Conservation (phyloP, 139 green algal genomes). For the Tetradesmus obliquus region DNA sequence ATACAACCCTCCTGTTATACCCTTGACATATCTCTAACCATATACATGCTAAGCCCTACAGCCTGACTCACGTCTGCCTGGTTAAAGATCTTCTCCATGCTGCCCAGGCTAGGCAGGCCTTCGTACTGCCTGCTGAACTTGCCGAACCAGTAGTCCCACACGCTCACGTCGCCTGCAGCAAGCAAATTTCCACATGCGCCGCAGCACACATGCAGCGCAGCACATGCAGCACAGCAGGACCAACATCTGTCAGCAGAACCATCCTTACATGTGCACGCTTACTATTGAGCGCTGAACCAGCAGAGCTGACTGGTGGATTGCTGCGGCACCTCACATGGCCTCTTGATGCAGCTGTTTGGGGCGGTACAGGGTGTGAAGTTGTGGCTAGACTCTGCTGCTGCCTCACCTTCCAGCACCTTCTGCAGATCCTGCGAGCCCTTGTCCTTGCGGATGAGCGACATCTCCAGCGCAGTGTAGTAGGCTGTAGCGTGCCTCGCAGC, state of each 20-base stretch:
- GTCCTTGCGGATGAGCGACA: not conserved
- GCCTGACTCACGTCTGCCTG: slow-evolving; percentile 18
- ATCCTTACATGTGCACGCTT: not conserved
- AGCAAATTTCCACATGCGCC: not conserved
- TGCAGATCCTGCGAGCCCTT: slow-evolving; percentile 31
- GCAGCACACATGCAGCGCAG: slow-evolving; percentile 1
- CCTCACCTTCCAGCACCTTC: slow-evolving; percentile 41
- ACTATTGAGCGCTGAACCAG: not conserved
- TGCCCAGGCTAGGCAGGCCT: slow-evolving; percentile 45
- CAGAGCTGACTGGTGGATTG: not conserved
- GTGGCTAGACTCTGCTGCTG: not conserved
- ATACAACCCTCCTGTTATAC: not conserved
- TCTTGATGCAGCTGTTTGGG: too few relatives aligned
- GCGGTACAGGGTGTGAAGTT: too few relatives aligned
- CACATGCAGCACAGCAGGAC: not conserved
- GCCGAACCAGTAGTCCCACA: slow-evolving; percentile 58
- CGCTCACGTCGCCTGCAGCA: slow-evolving; percentile 16
- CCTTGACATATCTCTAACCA: too few relatives aligned
- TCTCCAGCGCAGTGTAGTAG: slow-evolving; percentile 53
- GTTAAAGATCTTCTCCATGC: slow-evolving; percentile 56
- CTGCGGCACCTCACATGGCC: not conserved
- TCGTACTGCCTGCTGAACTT: slow-evolving; percentile 53
- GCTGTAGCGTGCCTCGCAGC: not conserved
- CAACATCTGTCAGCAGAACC: not conserved
- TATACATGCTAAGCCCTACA: too few relatives aligned